phyloP scores from a whole-genome alignment of 1,284 basidiomycete species.

The Moesziomyces antarcticus region DNA sequence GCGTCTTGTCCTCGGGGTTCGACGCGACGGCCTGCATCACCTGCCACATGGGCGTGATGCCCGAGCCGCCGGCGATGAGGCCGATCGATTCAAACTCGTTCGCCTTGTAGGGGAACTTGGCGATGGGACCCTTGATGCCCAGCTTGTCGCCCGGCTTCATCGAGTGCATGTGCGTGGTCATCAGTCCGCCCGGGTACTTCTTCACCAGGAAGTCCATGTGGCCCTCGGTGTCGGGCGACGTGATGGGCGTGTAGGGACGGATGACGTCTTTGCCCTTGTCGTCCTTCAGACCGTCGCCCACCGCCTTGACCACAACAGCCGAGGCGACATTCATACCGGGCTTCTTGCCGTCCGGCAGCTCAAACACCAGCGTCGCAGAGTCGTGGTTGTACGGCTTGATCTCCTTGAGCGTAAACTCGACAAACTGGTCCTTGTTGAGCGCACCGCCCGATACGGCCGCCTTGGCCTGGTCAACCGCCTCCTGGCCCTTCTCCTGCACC shows the following conservation, averaged over 20 bases:
- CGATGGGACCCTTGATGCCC: constrained; percentile 78
- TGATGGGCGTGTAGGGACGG: constrained; percentile 72
- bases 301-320: constrained; percentile 72
- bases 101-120: constrained; percentile 66
- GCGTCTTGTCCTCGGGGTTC: constrained; percentile 85
- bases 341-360: constrained; percentile 82
- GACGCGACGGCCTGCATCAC: constrained; percentile 67
- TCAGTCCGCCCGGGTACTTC: constrained; percentile 69
- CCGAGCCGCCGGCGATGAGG: constrained; percentile 89
- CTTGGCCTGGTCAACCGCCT: constrained; percentile 37
- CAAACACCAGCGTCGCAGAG: constrained; percentile 85
- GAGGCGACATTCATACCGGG: constrained; percentile 79
- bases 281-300: constrained; percentile 71
- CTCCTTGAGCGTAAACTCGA: constrained; percentile 83
- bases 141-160: constrained; percentile 84
- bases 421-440: constrained; percentile 74
- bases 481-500: constrained; percentile 47
- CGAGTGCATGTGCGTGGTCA: constrained; percentile 69
- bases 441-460: constrained; percentile 35
- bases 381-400: constrained; percentile 93
- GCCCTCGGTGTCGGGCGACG: constrained; percentile 56
- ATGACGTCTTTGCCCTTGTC: constrained; percentile 88
- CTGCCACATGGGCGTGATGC: constrained; percentile 72
- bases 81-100: constrained; percentile 76
- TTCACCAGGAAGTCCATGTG: constrained; percentile 80